Conservation (phyloP, 371 early-diverging fungal species). For the Lichtheimia ramosa region DNA sequence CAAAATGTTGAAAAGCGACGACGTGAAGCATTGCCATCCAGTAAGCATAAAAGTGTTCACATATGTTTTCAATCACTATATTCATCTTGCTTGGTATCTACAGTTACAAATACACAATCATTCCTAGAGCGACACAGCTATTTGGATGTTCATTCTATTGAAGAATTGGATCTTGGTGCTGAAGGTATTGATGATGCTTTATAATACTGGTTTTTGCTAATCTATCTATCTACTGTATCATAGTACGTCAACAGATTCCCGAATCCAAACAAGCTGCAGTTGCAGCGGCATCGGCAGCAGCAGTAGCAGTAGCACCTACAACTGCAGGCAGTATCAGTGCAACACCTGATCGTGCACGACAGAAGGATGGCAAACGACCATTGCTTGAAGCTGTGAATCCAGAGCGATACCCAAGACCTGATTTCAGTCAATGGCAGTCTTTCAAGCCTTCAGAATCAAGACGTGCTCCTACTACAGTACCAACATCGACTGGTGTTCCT, state of each 20-base stretch:
- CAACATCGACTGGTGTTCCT: slow-evolving; percentile 6
- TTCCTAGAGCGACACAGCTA: slow-evolving; percentile 69
- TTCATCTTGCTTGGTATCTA: not conserved
- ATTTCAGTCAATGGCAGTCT: slow-evolving; percentile 72
- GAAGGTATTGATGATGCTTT: slow-evolving; percentile 27
- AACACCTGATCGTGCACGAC: slow-evolving; percentile 26
- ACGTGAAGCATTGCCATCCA: slow-evolving; percentile 67
- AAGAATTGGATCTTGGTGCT: slow-evolving; percentile 55
- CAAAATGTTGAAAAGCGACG: slow-evolving; percentile 77
- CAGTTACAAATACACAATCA: slow-evolving; percentile 15
- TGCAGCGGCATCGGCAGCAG: slow-evolving; percentile 7
- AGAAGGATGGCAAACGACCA: slow-evolving; percentile 32
- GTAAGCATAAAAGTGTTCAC: slow-evolving; percentile 13
- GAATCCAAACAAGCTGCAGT: slow-evolving; percentile 11
- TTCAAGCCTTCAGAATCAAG: slow-evolving; percentile 60
- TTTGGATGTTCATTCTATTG: slow-evolving; percentile 59
- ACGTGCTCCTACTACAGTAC: slow-evolving; percentile 14
- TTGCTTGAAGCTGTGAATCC: slow-evolving; percentile 72
- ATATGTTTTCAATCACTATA: not conserved
- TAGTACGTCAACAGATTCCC: not conserved
- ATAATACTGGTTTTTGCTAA: not conserved
- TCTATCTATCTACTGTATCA: not conserved
- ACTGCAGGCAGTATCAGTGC: not conserved
- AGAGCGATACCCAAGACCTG: slow-evolving; percentile 77
- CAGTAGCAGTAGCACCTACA: slow-evolving; percentile 1